Evolutionary conservation across 768 basidiomycete species (phyloP).

Genomic region (Galerina marginata): DNA sequence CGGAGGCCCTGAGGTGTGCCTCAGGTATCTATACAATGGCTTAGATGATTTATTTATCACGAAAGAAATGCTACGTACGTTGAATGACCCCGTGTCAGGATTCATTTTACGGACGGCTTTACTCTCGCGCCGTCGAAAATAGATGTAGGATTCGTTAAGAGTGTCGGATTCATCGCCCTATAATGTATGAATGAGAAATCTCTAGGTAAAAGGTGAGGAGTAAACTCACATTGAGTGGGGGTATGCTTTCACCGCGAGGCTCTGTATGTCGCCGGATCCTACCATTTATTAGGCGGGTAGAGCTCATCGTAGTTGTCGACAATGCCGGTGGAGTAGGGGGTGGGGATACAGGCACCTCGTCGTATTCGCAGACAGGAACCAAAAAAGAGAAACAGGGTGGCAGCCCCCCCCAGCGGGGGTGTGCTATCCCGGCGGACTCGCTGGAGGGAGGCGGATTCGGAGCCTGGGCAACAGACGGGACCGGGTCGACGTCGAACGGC

Average conservation of each 20-base stretch:
- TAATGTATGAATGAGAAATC: slow-evolving; percentile 9
- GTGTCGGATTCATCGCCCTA: slow-evolving; percentile 91
- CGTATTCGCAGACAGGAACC: too few relatives aligned
- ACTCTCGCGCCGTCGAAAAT: slow-evolving; percentile 94
- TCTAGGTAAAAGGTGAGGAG: neutral
- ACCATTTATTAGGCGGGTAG: slow-evolving; percentile 74
- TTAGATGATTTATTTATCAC: slow-evolving; percentile 18
- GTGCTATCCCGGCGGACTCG: too few relatives aligned
- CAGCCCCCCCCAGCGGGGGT: too few relatives aligned
- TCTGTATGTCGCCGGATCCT: slow-evolving; percentile 77
- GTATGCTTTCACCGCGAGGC: slow-evolving; percentile 87
- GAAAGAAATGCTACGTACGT: slow-evolving; percentile 39
- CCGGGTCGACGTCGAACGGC: too few relatives aligned
- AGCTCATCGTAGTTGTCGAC: slow-evolving; percentile 79
- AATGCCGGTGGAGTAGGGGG: slow-evolving; percentile 85
- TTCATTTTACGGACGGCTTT: slow-evolving; percentile 95
- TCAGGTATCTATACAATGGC: slow-evolving; percentile 48
- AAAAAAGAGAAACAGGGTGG: too few relatives aligned
- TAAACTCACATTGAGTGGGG: slow-evolving; percentile 78
- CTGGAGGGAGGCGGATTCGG: too few relatives aligned
- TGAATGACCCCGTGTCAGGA: slow-evolving; percentile 73
- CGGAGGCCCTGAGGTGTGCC: slow-evolving; percentile 42
- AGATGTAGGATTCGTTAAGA: slow-evolving; percentile 92
- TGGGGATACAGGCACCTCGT: slow-evolving; percentile 94
- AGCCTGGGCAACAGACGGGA: too few relatives aligned